Percentiles rank a stretch among this genome's conserved stretches.
These are phyloP conservation scores for Sporothrix pseudoabietina DNA, from an alignment of 2,329 filamentous ascomycete species.

Conservation along the genomic window DNA sequence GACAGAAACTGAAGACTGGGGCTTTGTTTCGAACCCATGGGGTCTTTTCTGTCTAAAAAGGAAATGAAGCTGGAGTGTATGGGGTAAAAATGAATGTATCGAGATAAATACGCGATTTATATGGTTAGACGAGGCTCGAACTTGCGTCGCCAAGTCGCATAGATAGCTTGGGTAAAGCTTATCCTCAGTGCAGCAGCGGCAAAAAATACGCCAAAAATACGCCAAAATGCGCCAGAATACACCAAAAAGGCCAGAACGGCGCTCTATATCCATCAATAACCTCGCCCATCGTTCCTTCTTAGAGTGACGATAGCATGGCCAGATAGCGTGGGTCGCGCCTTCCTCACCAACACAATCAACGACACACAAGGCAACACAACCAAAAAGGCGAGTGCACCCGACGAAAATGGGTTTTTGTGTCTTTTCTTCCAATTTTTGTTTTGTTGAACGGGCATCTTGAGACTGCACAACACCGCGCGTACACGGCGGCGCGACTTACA, in stretches of 20 bases:
- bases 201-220: neutral
- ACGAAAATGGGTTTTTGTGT: neutral
- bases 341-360: neutral
- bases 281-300: neutral
- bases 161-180: conserved; percentile 14
- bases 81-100: neutral
- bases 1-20: neutral
- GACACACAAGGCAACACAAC: neutral
- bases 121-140: neutral
- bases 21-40: neutral
- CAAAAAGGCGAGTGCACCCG: neutral
- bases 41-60: neutral
- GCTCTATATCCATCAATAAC: neutral
- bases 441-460: neutral
- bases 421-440: neutral
- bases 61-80: neutral
- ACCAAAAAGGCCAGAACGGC: neutral
- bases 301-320: conserved; percentile 17
- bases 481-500: neutral
- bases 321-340: conserved; percentile 21
- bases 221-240: neutral
- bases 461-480: neutral
- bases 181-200: neutral
- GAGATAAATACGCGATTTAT: neutral
- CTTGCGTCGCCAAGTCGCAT: conserved; percentile 13